Evolutionary conservation across 2,329 filamentous ascomycete genomes (phyloP).

Genomic region (Penicillium nordicum): DNA sequence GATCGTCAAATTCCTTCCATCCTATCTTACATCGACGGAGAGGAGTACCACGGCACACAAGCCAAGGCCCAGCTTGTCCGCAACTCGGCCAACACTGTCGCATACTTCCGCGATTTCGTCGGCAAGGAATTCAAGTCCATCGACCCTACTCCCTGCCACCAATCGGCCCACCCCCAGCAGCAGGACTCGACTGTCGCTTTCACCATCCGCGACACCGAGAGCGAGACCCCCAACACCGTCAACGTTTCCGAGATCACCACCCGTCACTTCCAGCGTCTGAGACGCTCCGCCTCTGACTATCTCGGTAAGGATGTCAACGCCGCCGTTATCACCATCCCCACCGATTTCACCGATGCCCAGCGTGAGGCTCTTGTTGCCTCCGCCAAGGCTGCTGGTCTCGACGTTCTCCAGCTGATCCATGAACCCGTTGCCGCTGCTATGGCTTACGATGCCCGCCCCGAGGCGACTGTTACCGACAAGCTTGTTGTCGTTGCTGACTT

Average conservation of each 20-base stretch:
- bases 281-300: slow-evolving; percentile 82
- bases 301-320: slow-evolving; percentile 89
- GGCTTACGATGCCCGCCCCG: slow-evolving; percentile 83
- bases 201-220: slow-evolving; percentile 71
- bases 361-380: slow-evolving; percentile 74
- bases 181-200: slow-evolving; percentile 71
- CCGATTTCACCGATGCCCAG: slow-evolving; percentile 86
- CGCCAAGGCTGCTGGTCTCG: slow-evolving; percentile 75
- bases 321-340: slow-evolving; percentile 91
- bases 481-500: slow-evolving; percentile 87
- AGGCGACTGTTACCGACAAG: slow-evolving; percentile 75
- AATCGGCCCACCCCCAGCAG: slow-evolving; percentile 84
- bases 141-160: slow-evolving; percentile 91
- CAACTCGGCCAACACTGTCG: slow-evolving; percentile 88
- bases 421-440: slow-evolving; percentile 87
- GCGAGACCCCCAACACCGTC: slow-evolving; percentile 64
- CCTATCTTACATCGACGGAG: slow-evolving; percentile 89
- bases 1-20: slow-evolving; percentile 96
- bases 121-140: slow-evolving; percentile 96
- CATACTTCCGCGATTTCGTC: slow-evolving; percentile 93
- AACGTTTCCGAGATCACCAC: slow-evolving; percentile 77
- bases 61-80: slow-evolving; percentile 91
- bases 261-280: slow-evolving; percentile 77
- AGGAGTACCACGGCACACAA: slow-evolving; percentile 95
- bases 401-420: slow-evolving; percentile 87